Base-by-base conservation (phyloP, 176 grass and related monocot species). In the Eleusine coracana region DNA sequence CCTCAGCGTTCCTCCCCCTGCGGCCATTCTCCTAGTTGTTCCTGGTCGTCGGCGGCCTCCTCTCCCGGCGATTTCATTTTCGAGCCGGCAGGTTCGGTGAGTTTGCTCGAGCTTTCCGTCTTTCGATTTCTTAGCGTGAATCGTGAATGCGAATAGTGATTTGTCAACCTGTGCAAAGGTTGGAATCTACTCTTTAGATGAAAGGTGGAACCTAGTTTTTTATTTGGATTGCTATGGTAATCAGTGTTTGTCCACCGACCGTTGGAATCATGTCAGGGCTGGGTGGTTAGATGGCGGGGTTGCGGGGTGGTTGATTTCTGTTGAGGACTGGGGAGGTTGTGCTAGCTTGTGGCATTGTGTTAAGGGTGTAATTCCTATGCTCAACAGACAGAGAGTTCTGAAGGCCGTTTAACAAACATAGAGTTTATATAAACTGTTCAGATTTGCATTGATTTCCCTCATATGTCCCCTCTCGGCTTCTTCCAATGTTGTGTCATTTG, bases 1-100 rank as follows among this genome's bases (percentile, higher is more conserved):
- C 87, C 38, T 28, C 1, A 80, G 74, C 59, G 67, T 21, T 23
- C 28, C 20, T 14, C 71, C 25, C 61, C 23, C 56, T 25, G 59
- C 10, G 60, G 3, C 60, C 60, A 11, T 10, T 17, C 37, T 38
- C 20, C 38, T 48, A 28, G 60, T 50, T 31, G 27, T 23, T 55
- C 56, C 14, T 70, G 71, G 8, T 84, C 51, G 2, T 64, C 41
- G 16, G 36, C 36, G n/a, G 52, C 10, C n/a, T 64, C 44, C 71
- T 56, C 67, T 78, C 71, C 77, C 50, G 54, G 50, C 71, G 78
- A 45, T 81, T 77, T n/a, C n/a, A n/a, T n/a, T n/a, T n/a, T 64
- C n/a, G 31, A 63, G 16, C 63, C 34, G 4, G 46, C 51, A 90
- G 84, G 88, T 83, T 61, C 2, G 67, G 40, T 55, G 78, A 31